Percentiles rank a stretch among this genome's conserved stretches.
These are phyloP conservation scores for Ogataea corticis DNA, from an alignment of 805 yeast species.

Conservation along the genomic window DNA sequence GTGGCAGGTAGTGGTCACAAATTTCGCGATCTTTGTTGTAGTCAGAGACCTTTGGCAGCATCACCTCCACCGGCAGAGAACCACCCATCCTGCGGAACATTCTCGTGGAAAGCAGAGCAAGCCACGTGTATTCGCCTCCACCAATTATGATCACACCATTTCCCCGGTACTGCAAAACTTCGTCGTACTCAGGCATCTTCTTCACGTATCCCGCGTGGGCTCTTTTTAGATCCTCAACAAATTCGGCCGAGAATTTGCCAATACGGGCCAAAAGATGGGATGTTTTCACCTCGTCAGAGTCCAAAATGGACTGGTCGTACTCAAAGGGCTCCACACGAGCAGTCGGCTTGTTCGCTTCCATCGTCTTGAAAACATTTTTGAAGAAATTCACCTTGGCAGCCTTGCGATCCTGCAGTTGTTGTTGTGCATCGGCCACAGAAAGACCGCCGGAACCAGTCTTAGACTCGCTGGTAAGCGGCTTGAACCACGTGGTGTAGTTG, in stretches of 20 bases:
- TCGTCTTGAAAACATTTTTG: slow-evolving; percentile 21
- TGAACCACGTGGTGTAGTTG: slow-evolving; percentile 27
- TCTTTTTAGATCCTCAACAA: slow-evolving; percentile 32
- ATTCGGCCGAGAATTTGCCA: slow-evolving; percentile 21
- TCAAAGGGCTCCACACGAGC: slow-evolving; percentile 20
- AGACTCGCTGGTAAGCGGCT: slow-evolving; percentile 9
- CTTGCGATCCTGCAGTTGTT: slow-evolving; percentile 13
- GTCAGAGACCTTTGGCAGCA: slow-evolving; percentile 42
- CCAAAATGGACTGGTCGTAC: slow-evolving; percentile 12
- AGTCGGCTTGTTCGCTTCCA: slow-evolving; percentile 24
- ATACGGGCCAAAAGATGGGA: slow-evolving; percentile 12
- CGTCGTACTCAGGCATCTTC: slow-evolving; percentile 40
- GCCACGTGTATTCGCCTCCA: slow-evolving; percentile 63
- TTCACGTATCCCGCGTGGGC: slow-evolving; percentile 36
- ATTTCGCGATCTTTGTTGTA: slow-evolving; percentile 46
- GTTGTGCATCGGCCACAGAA: slow-evolving; percentile 8
- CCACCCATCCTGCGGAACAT: slow-evolving; percentile 49
- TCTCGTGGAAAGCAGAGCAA: slow-evolving; percentile 55
- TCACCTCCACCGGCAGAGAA: slow-evolving; percentile 45
- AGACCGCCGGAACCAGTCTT: not conserved
- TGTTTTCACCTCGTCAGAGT: slow-evolving; percentile 5
- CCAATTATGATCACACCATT: slow-evolving; percentile 71
- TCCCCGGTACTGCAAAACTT: slow-evolving; percentile 36
- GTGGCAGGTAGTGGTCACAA: slow-evolving; percentile 45
- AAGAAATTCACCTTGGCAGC: slow-evolving; percentile 22